Base-by-base conservation (phyloP, 768 basidiomycete species). In the Phylloporus scabripes region DNA sequence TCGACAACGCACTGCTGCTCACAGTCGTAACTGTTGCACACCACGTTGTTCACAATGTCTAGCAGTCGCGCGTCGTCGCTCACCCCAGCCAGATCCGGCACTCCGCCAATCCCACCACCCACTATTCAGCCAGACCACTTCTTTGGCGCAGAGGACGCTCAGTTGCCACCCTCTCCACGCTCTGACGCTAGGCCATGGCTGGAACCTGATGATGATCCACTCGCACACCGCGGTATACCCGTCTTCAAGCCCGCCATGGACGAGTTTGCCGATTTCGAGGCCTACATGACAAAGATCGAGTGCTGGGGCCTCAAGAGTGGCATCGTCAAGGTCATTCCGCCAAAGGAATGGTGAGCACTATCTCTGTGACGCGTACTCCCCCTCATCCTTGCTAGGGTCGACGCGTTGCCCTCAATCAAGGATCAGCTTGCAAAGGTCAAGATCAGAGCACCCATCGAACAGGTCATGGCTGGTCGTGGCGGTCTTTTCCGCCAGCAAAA, bases 241-340 rank as follows among this genome's bases (percentile, higher is more conserved):
- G 92, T 99, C 10, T 99, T 99, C 77, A 87, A 82, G 63, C 96
- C 96, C 8, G 82, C 87, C 2, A 86, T 94, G 81, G 84, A 85
- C 44, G 92, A 98, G 59, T 96, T 96, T 59, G 65, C 74, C 53
- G 89, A 93, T 68, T 98, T 97, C 66, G 95, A 99, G 61, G 83
- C 63, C 10, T 98, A 91, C 65, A 85, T 96, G 79, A 83, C 80
- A 54, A 80, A 70, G 52, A 77, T 98, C 39, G 92, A 94, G 64
- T 78, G 81, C 52, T 99, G 96, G 91, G 96, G 96, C 1, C 79
- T 75, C 63, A 75, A 75, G 49, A 92, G 91, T 55, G 96, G 96
- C 20, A 95, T 98, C 55, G 86, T 94, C 52, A 99, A 99, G 70
- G 81, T 99, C 54, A 87, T 99, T 51, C 95, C 95, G 26, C 95